These are phyloP conservation scores for Reticulascus tulasneorum DNA, from an alignment of 2,329 filamentous ascomycete species.

Conservation along the genomic window DNA sequence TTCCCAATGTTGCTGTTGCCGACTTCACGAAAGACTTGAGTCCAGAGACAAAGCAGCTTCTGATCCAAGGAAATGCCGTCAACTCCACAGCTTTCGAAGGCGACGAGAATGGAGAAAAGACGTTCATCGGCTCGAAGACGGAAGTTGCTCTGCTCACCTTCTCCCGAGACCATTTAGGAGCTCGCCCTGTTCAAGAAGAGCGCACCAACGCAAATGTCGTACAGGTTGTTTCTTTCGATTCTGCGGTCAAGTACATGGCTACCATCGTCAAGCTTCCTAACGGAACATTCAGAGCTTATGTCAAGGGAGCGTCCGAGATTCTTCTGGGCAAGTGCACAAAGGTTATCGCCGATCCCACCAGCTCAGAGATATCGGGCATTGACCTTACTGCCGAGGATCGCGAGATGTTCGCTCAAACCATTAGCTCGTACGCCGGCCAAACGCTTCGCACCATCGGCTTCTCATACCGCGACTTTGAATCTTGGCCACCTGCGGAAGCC, in stretches of 20 bases:
- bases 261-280: conserved; percentile 54
- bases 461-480: conserved; percentile 43
- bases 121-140: conserved; percentile 73
- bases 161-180: conserved; percentile 60
- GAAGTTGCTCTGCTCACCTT: conserved; percentile 72
- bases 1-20: conserved; percentile 4
- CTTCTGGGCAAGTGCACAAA: conserved; percentile 37
- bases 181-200: conserved; percentile 58
- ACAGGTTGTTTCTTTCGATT: conserved; percentile 35
- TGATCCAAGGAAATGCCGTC: conserved; percentile 61
- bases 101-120: conserved; percentile 51
- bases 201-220: conserved; percentile 52
- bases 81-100: conserved; percentile 70
- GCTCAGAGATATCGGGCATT: not conserved
- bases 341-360: conserved; percentile 18
- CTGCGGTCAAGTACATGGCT: conserved; percentile 62
- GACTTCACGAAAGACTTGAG: conserved; percentile 9
- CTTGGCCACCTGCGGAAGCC: conserved; percentile 55
- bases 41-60: conserved; percentile 23
- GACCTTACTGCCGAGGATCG: conserved; percentile 10
- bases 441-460: conserved; percentile 38
- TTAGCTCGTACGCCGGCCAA: conserved; percentile 31
- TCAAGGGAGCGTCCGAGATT: conserved; percentile 51
- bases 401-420: conserved; percentile 23
- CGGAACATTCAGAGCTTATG: conserved; percentile 52